Base-by-base conservation (phyloP, 306 rosid genomes). In the Myrica gale region DNA sequence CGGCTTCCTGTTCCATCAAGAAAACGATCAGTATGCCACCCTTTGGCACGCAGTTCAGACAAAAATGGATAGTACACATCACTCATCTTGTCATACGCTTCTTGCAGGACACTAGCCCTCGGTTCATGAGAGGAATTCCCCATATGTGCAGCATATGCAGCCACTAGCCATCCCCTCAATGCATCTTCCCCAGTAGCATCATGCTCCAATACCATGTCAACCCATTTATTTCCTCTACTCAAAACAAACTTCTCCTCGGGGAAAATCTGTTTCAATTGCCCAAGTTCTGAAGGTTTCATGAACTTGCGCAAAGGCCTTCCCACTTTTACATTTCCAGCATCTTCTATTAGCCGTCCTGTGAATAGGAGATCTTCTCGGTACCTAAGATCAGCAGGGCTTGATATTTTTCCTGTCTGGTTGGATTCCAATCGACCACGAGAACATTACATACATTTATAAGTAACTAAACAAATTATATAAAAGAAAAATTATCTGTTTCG, bases 21-120 rank as follows among this genome's bases (percentile, higher is more conserved):
- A 87, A 94, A 94, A 47, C 93, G 93, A 77, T 94, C 97, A n/a
- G 98, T 90, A 80, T 94, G 88, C 98, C 98, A 94, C 58, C 97
- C 97, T 84, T 88, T 92, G 84, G 79, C 88, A 83, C 89, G 97
- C 41, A 94, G 77, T 78, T 84, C 88, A 57, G 76, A 84, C 42
- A 94, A 74, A 82, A 94, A 92, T 5, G 89, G 79, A 78, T 74
- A 82, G 76, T 86, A 87, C 11, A 88, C 84, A 12, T 81, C 84
- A 56, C 88, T 89, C 97, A 92, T 89, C 84, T 86, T 94, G 79
- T 86, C 80, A 1, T 90, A 90, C 48, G 98, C 96, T 15, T 88
- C 95, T 26, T 77, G 77, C 72, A 94, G 61, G 48, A 78, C 83
- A 57, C 60, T 68, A 39, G 69, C 74, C 43, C 83, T 75, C 26